These are phyloP conservation scores for Picochlorum costavermella DNA, from an alignment of 139 green algal species.

Conservation along the genomic window DNA sequence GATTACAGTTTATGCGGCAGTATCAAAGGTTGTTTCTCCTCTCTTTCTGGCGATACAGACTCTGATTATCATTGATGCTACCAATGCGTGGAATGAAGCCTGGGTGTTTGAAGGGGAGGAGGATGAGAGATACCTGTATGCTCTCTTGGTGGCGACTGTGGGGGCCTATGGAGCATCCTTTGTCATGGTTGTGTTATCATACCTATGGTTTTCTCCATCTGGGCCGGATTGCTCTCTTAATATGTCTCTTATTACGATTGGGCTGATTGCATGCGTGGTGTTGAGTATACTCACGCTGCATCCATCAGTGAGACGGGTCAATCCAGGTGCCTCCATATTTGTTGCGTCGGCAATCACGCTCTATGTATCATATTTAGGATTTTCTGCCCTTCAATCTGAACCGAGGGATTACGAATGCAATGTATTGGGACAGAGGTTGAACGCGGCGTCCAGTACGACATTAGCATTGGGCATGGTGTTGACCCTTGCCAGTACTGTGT, in stretches of 20 bases:
- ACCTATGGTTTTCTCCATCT: constrained; percentile 80
- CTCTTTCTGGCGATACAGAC: constrained; percentile 94
- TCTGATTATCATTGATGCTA: constrained; percentile 91
- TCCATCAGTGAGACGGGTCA: constrained; percentile 25
- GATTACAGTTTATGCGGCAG: constrained; percentile 64
- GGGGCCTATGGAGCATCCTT: constrained; percentile 49
- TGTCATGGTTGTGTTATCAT: constrained; percentile 62
- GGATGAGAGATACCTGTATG: constrained; percentile 73
- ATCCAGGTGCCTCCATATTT: constrained; percentile 62
- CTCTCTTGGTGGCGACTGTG: constrained; percentile 69
- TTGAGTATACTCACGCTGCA: constrained; percentile 58
- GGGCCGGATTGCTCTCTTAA: constrained; percentile 79
- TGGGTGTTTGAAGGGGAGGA: constrained; percentile 79
- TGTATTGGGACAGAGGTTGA: constrained; percentile 59
- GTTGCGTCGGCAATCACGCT: constrained; percentile 68
- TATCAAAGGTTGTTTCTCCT: constrained; percentile 75
- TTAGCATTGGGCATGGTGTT: constrained; percentile 74
- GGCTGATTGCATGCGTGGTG: constrained; percentile 56
- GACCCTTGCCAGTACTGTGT: constrained; percentile 73
- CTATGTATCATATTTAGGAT: constrained; percentile 89
- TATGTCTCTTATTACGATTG: constrained; percentile 68
- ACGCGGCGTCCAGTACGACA: constrained; percentile 57
- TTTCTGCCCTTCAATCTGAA: constrained; percentile 73
- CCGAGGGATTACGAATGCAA: constrained; percentile 90
- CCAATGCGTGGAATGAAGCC: constrained; percentile 78